Percentiles rank a stretch among this genome's conserved stretches.
Evolutionary conservation across 495 filamentous ascomycete species (phyloP).

Genomic region (Filosporella fistucella): DNA sequence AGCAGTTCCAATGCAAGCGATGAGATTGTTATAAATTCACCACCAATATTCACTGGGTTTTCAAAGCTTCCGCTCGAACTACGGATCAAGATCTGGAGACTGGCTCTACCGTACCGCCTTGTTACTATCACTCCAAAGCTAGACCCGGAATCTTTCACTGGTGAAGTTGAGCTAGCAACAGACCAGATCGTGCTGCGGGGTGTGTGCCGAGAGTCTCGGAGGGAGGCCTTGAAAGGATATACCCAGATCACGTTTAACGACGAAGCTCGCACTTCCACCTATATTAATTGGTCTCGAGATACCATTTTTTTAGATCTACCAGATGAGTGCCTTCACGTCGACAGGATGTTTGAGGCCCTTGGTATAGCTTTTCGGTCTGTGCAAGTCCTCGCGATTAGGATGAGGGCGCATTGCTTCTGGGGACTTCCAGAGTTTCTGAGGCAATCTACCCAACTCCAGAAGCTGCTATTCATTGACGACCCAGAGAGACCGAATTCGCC

Average conservation of each 20-base stretch:
- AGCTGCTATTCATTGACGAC: neutral
- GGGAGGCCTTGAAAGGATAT: neutral
- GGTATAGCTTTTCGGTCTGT: neutral
- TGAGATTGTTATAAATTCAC: too few relatives aligned
- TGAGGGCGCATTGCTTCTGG: neutral
- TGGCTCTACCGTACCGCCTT: neutral
- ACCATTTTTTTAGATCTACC: neutral
- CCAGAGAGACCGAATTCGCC: too few relatives aligned
- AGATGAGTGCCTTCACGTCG: neutral
- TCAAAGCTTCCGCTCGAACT: neutral
- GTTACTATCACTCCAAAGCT: neutral
- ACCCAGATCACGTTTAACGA: neutral
- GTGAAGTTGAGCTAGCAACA: neutral
- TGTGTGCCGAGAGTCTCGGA: neutral
- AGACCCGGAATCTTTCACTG: neutral
- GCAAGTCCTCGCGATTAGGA: neutral
- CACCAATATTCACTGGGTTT: neutral
- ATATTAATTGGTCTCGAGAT: neutral
- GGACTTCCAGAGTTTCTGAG: neutral
- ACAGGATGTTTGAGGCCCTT: neutral
- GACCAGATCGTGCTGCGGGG: neutral
- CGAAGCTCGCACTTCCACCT: neutral
- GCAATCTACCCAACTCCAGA: neutral
- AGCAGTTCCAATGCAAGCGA: too few relatives aligned
- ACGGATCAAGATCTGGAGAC: neutral